Conservation (phyloP, 2,329 filamentous ascomycete genomes). For the Blumeriella jaapii region DNA sequence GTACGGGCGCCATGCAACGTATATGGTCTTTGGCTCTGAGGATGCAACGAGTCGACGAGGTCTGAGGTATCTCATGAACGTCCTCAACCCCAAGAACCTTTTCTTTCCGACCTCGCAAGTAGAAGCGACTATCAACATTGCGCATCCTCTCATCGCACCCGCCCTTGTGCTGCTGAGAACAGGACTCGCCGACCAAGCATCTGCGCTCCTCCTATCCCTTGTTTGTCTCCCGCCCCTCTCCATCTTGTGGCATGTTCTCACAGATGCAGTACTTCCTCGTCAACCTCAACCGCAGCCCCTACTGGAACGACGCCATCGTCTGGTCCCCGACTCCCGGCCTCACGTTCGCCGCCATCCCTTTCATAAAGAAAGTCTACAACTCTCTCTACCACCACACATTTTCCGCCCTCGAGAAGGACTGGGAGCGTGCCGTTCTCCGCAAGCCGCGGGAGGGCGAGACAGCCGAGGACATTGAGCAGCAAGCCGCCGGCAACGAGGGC, state of each 20-base stretch:
- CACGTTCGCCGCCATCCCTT: constrained; percentile 54
- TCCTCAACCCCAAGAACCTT: too few relatives aligned
- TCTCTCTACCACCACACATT: constrained; percentile 37
- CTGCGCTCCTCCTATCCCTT: constrained; percentile 27
- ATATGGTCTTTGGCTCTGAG: constrained; percentile 52
- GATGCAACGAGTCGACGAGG: constrained; percentile 39
- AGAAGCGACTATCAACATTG: too few relatives aligned
- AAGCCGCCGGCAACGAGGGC: constrained; percentile 25
- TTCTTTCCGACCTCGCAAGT: too few relatives aligned
- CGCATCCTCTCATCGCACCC: constrained; percentile 56
- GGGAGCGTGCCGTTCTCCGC: constrained; percentile 26
- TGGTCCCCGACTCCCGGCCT: constrained; percentile 50
- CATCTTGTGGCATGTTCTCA: background rate
- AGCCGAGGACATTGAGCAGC: constrained; percentile 26
- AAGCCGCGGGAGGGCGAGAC: constrained; percentile 26
- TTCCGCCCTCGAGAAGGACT: constrained; percentile 21
- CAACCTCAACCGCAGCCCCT: constrained; percentile 2
- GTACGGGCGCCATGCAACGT: constrained; percentile 51
- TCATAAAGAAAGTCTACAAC: constrained; percentile 52
- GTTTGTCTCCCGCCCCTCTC: constrained; percentile 15
- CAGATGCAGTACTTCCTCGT: constrained; percentile 22
- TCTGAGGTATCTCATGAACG: too few relatives aligned
- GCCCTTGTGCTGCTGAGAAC: constrained; percentile 57
- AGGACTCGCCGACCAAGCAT: constrained; percentile 41
- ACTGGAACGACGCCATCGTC: constrained; percentile 12